A percentile compares a stretch with the other conserved stretches of the same genome.
phyloP scores from a whole-genome alignment of 306 rosid species.

The Pterocarpus santalinus region DNA sequence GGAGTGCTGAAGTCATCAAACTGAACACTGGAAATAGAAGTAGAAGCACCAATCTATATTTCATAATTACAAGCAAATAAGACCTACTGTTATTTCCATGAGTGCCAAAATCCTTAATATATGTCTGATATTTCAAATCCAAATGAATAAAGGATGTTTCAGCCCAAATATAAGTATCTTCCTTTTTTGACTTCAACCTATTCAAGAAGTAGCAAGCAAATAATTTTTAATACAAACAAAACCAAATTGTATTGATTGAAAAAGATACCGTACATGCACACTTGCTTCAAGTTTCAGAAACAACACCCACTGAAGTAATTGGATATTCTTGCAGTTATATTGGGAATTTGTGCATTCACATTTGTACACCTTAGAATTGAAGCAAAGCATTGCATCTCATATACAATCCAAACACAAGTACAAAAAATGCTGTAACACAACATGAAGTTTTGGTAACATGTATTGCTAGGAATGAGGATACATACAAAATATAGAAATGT shows the following conservation, averaged over 20 bases:
- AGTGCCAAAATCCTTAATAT: background rate
- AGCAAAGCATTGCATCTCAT: background rate
- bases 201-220: background rate
- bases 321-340: constrained; percentile 12
- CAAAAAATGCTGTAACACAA: background rate
- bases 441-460: background rate
- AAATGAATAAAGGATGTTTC: background rate
- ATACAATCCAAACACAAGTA: background rate
- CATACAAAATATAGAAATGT: background rate
- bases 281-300: constrained; percentile 31
- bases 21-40: background rate
- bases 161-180: background rate
- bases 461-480: background rate
- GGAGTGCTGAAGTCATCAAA: background rate
- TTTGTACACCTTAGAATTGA: constrained; percentile 21
- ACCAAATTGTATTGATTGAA: background rate
- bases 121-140: background rate
- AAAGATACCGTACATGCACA: background rate
- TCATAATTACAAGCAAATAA: background rate
- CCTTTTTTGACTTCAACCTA: background rate
- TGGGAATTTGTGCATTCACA: background rate
- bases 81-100: background rate
- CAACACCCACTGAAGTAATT: constrained; percentile 17
- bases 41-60: background rate
- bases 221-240: background rate